Percentiles rank a stretch among this genome's conserved stretches.
Conservation (phyloP, 164 flowering plant species). For the Chimonanthus praecox region DNA sequence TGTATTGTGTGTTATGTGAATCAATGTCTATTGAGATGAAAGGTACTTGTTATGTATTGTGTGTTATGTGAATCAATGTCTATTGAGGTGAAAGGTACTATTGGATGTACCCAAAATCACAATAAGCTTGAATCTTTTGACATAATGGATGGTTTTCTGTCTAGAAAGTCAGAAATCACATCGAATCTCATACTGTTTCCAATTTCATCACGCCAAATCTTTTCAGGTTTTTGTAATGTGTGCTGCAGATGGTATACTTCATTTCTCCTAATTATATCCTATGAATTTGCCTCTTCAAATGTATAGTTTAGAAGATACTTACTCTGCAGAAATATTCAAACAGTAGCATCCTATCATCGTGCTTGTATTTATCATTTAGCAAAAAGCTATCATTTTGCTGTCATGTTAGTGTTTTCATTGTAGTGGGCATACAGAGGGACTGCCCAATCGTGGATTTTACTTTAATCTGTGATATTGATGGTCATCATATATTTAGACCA, state of each 20-base stretch:
- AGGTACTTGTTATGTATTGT: background rate
- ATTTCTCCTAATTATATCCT: background rate
- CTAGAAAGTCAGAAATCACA: background rate
- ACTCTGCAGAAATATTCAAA: too few relatives aligned
- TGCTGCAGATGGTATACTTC: background rate
- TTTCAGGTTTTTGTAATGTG: background rate
- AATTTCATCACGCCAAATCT: background rate
- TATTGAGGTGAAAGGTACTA: background rate
- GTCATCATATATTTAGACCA: too few relatives aligned
- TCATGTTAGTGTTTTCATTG: too few relatives aligned
- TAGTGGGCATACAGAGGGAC: too few relatives aligned
- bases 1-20: background rate
- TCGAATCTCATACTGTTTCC: too few relatives aligned
- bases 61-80: background rate
- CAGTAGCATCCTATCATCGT: too few relatives aligned
- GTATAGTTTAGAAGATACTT: background rate
- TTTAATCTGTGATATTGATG: too few relatives aligned
- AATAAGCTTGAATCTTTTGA: background rate
- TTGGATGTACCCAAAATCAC: background rate
- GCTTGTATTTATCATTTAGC: too few relatives aligned
- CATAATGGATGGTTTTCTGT: background rate
- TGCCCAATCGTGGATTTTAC: too few relatives aligned
- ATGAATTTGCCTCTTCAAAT: too few relatives aligned
- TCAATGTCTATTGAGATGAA: background rate
- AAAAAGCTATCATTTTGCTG: too few relatives aligned